A percentile compares a stretch with the other conserved stretches of the same genome.
phyloP scores from a whole-genome alignment of 148 eudicot genomes.

The Vaccinium macrocarpon region DNA sequence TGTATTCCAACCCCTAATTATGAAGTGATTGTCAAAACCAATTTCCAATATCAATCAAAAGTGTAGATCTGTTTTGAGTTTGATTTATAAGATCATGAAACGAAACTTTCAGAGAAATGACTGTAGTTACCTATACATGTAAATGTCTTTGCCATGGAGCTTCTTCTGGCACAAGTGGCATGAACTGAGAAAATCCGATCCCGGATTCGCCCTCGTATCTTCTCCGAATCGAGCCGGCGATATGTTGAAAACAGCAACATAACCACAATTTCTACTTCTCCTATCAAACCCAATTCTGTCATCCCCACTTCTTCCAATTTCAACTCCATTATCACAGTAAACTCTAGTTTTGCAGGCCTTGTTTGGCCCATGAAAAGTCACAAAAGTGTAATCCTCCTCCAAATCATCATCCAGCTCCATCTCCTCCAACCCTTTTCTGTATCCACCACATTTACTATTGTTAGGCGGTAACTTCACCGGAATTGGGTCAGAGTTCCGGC shows the following conservation, averaged over 20 bases:
- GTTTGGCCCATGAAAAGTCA: slow-evolving; percentile 50
- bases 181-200: slow-evolving; percentile 57
- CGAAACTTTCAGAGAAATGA: background rate
- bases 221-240: slow-evolving; percentile 32
- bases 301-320: background rate
- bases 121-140: slow-evolving; percentile 88
- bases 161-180: slow-evolving; percentile 61
- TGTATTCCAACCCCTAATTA: background rate
- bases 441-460: background rate
- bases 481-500: slow-evolving; percentile 36
- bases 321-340: slow-evolving; percentile 32
- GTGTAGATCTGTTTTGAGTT: background rate
- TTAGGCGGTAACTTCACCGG: slow-evolving; percentile 21
- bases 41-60: background rate
- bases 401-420: slow-evolving; percentile 16
- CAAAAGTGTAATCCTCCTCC: slow-evolving; percentile 58
- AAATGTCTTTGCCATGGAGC: slow-evolving; percentile 78
- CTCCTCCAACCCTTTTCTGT: slow-evolving; percentile 16
- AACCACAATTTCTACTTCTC: slow-evolving; percentile 15
- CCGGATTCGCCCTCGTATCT: slow-evolving; percentile 11
- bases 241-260: slow-evolving; percentile 34
- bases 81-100: background rate
- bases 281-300: slow-evolving; percentile 9
- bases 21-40: background rate
- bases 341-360: slow-evolving; percentile 41